Conservation (phyloP, 2,329 filamentous ascomycete genomes). For the Colletotrichum sp. region DNA sequence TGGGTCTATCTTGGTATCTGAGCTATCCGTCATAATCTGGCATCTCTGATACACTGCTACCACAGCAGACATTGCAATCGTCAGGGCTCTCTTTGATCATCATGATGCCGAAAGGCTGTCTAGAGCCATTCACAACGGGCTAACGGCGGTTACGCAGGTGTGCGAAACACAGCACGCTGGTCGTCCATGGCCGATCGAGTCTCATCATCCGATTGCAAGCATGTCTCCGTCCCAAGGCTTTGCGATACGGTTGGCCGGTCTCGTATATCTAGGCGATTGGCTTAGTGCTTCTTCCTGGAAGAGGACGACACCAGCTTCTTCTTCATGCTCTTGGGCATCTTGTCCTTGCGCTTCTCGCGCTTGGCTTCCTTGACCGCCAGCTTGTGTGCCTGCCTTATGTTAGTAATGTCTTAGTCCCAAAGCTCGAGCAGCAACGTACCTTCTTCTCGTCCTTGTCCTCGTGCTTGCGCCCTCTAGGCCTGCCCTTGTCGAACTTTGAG, state of each 20-base stretch:
- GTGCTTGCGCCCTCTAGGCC: constrained; percentile 81
- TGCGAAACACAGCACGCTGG: constrained; percentile 24
- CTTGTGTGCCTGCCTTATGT: constrained; percentile 68
- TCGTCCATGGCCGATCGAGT: constrained; percentile 23
- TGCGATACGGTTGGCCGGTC: not conserved
- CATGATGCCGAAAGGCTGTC: constrained; percentile 39
- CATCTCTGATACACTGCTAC: not conserved
- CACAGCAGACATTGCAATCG: constrained; percentile 33
- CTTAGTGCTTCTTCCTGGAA: constrained; percentile 67
- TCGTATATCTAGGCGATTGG: not conserved
- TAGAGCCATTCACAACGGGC: constrained; percentile 39
- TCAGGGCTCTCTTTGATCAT: constrained; percentile 69
- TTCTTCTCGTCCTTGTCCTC: constrained; percentile 92
- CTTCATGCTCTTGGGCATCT: constrained; percentile 96
- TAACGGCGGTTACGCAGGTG: constrained; percentile 43
- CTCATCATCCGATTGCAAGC: constrained; percentile 53
- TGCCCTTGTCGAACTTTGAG: constrained; percentile 66
- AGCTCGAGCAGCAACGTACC: constrained; percentile 41
- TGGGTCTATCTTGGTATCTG: not conserved
- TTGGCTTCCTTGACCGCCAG: constrained; percentile 93
- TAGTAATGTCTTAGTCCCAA: constrained; percentile 5
- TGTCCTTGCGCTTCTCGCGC: constrained; percentile 88
- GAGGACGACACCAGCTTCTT: constrained; percentile 78
- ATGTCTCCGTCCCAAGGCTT: not conserved
- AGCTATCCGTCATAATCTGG: not conserved